Evolutionary conservation across 2,329 filamentous ascomycete species (phyloP).

Genomic region (Dactylellina cionopaga): DNA sequence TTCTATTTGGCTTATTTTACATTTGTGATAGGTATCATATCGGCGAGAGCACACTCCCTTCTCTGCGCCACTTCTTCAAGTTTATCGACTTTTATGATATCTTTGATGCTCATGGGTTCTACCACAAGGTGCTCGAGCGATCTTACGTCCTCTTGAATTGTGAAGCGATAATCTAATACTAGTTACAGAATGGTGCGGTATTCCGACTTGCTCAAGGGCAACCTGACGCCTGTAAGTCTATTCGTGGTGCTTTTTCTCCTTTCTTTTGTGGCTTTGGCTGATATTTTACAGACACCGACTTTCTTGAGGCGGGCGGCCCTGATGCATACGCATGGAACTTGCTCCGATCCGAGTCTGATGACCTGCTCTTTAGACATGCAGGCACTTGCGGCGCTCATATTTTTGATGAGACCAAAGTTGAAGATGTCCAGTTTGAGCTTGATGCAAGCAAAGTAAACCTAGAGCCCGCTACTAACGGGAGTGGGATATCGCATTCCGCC

Average conservation of each 20-base stretch:
- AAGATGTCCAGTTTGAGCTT: conserved; percentile 59
- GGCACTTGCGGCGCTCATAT: conserved; percentile 60
- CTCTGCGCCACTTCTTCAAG: conserved; percentile 62
- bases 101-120: conserved; percentile 62
- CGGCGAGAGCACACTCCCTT: conserved; percentile 60
- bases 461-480: conserved; percentile 6
- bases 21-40: conserved; percentile 62
- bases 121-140: conserved; percentile 59
- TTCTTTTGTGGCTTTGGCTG: not conserved
- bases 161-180: too few relatives aligned
- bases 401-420: conserved; percentile 62
- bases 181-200: conserved; percentile 60
- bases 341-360: conserved; percentile 64
- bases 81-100: conserved; percentile 63
- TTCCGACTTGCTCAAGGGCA: conserved; percentile 61
- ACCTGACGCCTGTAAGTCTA: conserved; percentile 59
- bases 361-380: conserved; percentile 64
- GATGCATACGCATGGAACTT: conserved; percentile 64
- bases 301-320: conserved; percentile 61
- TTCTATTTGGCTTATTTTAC: not conserved
- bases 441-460: too few relatives aligned
- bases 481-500: conserved; percentile 45
- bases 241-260: not conserved
- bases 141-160: too few relatives aligned
- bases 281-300: conserved; percentile 61